These are phyloP conservation scores for Ganoderma sp. DNA, from an alignment of 1,284 basidiomycete genomes.

Conservation along the genomic window DNA sequence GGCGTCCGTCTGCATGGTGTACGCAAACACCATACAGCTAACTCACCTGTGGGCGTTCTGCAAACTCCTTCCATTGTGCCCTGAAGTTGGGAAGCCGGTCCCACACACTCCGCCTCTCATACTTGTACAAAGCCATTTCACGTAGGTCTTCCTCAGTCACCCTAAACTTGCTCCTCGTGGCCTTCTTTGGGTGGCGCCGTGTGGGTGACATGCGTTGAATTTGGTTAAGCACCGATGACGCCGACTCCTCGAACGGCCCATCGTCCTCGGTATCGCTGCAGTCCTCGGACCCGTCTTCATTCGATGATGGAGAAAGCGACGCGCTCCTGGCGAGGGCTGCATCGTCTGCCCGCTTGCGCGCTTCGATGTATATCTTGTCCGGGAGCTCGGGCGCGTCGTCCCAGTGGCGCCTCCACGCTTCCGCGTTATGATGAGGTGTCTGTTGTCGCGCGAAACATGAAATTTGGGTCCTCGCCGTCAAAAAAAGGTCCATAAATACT, in stretches of 20 bases:
- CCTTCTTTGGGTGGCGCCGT: not conserved
- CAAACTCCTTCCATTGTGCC: constrained; percentile 6
- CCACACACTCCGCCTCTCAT: not conserved
- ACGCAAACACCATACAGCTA: not conserved
- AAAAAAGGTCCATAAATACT: not conserved
- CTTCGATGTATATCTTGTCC: constrained; percentile 12
- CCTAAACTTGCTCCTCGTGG: not conserved
- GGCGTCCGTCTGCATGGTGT: not conserved
- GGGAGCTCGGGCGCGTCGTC: constrained; percentile 4
- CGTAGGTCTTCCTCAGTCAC: constrained; percentile 7
- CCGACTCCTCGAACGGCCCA: not conserved
- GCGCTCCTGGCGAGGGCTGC: not conserved
- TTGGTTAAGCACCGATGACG: not conserved
- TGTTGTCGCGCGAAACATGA: not conserved
- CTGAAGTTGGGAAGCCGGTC: not conserved
- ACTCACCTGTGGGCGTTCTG: not conserved
- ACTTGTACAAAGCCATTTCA: constrained; percentile 18
- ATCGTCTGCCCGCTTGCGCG: not conserved
- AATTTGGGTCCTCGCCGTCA: not conserved
- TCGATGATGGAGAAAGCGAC: not conserved
- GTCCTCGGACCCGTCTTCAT: not conserved
- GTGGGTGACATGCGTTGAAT: too few species aligned
- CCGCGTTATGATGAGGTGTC: constrained; percentile 15
- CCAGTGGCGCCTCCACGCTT: constrained; percentile 16
- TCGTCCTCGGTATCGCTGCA: not conserved